Base-by-base conservation (phyloP, 805 yeast species). In the Spathaspora sp. region DNA sequence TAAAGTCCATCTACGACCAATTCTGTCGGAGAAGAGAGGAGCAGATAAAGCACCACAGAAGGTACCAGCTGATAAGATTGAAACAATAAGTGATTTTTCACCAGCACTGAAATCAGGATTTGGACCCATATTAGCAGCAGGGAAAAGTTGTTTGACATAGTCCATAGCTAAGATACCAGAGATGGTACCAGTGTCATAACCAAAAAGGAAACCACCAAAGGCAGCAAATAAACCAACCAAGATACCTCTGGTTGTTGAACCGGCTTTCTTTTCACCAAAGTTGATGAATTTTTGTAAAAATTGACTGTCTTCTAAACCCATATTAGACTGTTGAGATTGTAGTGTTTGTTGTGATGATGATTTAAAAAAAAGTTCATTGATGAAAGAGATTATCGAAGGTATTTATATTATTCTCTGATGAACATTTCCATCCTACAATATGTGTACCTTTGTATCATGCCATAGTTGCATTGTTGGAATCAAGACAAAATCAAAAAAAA, bases 231-330 rank as follows among this genome's bases (percentile, higher is more conserved):
- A 60, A 55, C 76, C 75, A 26, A 72, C 73, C 47, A 67, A 57
- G 61, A 70, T 68, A 46, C 73, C 73, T 74, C 71, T 71, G 43
- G 66, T 46, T 57, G 75, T 64, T 50, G 75, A 70, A 16, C 76
- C 83, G 49, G 77, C 76, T 50, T 67, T 70, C 62, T 75, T 77
- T 45, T 76, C 78, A 40, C 78, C 81, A 20, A 73, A 67, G 45
- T 76, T 73, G 60, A 76, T 65, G 59, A 61, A 73, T 52, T 57
- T 69, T 57, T 60, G 63, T 43, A 68, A 52, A 40, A 70, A 52
- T 44, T 58, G 55, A 57, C 59, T 65, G 57, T 70, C 69, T 66
- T 70, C 75, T 57, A 72, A 65, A 58, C 75, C 75, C 77, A 72
- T 23, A 23, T 23, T 23, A 23, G 26, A 23, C 3, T 23, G 26